Conservation (phyloP, 306 rosid genomes). For the Corylus avellana region DNA sequence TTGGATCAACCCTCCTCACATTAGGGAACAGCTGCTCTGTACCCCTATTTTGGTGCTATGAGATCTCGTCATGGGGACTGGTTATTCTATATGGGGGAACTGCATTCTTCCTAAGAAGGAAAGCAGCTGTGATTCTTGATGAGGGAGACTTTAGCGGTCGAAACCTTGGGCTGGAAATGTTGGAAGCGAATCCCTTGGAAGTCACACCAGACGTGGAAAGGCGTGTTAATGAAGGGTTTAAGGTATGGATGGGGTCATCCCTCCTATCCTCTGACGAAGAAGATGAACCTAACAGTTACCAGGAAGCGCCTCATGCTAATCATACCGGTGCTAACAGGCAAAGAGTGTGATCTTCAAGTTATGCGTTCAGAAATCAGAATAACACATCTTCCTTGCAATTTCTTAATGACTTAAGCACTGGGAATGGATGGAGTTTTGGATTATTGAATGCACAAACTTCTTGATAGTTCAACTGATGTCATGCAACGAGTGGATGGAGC, state of each 20-base stretch:
- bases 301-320: constrained; percentile 45
- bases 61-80: constrained; percentile 76
- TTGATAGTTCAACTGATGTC: constrained; percentile 26
- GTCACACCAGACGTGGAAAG: constrained; percentile 91
- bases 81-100: constrained; percentile 81
- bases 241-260: constrained; percentile 96
- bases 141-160: constrained; percentile 63
- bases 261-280: constrained; percentile 93
- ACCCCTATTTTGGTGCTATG: constrained; percentile 96
- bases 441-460: constrained; percentile 17
- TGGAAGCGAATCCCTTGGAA: constrained; percentile 70
- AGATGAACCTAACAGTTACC: constrained; percentile 71
- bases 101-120: constrained; percentile 77
- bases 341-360: constrained; percentile 37
- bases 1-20: constrained; percentile 94
- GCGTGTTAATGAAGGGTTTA: constrained; percentile 83
- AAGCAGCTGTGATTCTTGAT: constrained; percentile 71
- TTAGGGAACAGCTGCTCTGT: constrained; percentile 74
- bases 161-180: constrained; percentile 88
- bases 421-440: constrained; percentile 37
- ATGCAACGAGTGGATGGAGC: constrained; percentile 16
- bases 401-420: constrained; percentile 35
- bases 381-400: constrained; percentile 26
- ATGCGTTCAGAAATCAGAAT: constrained; percentile 26
- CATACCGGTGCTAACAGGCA: constrained; percentile 49